Evolutionary conservation across 1,139 yeast genomes (phyloP).

Genomic region (Sugiyamaella pinicola): DNA sequence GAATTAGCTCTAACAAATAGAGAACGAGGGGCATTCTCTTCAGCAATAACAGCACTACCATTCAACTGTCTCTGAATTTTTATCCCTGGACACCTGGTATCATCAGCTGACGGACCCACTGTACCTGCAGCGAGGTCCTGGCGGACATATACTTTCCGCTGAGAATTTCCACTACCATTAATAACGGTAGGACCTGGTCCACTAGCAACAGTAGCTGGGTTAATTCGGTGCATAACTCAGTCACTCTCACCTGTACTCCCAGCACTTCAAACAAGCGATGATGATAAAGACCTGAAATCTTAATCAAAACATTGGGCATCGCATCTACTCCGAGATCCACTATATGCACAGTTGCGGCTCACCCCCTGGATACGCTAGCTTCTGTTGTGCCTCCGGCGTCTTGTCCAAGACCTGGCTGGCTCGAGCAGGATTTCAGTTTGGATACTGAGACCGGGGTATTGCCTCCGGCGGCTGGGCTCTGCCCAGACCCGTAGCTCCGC

Average conservation of each 20-base stretch:
- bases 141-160: conserved; percentile 7
- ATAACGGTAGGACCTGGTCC: neutral
- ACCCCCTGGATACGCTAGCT: conserved; percentile 8
- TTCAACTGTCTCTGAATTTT: neutral
- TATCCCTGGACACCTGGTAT: neutral
- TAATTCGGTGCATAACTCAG: neutral
- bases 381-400: neutral
- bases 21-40: neutral
- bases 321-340: neutral
- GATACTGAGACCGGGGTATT: too few species aligned
- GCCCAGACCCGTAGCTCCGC: too few species aligned
- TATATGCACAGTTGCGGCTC: conserved; percentile 6
- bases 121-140: neutral
- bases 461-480: too few species aligned
- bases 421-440: too few species aligned
- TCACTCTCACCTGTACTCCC: neutral
- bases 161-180: neutral
- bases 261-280: neutral
- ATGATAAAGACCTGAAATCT: neutral
- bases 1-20: conserved; percentile 15
- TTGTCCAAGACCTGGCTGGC: neutral
- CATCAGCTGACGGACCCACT: neutral
- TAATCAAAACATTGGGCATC: neutral
- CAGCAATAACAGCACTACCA: neutral
- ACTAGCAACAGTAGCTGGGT: neutral